Evolutionary conservation across 495 filamentous ascomycete genomes (phyloP).

Genomic region (Penicillium lagena): DNA sequence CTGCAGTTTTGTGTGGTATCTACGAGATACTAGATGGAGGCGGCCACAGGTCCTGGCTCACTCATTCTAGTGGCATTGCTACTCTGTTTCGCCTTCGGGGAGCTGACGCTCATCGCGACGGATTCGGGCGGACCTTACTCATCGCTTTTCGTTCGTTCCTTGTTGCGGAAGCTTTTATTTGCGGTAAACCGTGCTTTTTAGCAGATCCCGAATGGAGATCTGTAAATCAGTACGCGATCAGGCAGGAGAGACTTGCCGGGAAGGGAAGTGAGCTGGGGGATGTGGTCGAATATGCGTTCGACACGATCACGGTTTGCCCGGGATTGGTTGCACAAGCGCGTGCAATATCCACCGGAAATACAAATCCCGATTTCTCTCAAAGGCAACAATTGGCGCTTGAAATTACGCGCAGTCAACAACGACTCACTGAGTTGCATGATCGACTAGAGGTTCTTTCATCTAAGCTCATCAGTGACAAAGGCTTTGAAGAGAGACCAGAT

Average conservation of each 20-base stretch:
- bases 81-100: constrained; percentile 21
- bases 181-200: constrained; percentile 21
- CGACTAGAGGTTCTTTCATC: constrained; percentile 2
- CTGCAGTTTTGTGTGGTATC: constrained; percentile 18
- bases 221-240: constrained; percentile 10
- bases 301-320: constrained; percentile 13
- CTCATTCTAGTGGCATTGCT: constrained; percentile 25
- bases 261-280: constrained; percentile 10
- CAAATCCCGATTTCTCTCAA: not conserved
- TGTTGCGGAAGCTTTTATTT: constrained; percentile 17
- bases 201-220: constrained; percentile 17
- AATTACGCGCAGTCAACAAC: constrained; percentile 5
- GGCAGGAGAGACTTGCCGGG: constrained; percentile 4
- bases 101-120: constrained; percentile 13
- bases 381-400: constrained; percentile 2
- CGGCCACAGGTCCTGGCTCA: constrained; percentile 21
- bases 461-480: not conserved
- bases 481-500: constrained; percentile 2
- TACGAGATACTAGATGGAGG: constrained; percentile 26
- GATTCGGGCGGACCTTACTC: constrained; percentile 20
- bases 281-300: constrained; percentile 13
- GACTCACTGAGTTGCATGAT: constrained; percentile 5
- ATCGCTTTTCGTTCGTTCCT: constrained; percentile 22
- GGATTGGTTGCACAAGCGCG: constrained; percentile 11
- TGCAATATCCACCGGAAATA: not conserved